Evolutionary conservation across 2,329 filamentous ascomycete species (phyloP).

Genomic region (Monosporascus sp.): DNA sequence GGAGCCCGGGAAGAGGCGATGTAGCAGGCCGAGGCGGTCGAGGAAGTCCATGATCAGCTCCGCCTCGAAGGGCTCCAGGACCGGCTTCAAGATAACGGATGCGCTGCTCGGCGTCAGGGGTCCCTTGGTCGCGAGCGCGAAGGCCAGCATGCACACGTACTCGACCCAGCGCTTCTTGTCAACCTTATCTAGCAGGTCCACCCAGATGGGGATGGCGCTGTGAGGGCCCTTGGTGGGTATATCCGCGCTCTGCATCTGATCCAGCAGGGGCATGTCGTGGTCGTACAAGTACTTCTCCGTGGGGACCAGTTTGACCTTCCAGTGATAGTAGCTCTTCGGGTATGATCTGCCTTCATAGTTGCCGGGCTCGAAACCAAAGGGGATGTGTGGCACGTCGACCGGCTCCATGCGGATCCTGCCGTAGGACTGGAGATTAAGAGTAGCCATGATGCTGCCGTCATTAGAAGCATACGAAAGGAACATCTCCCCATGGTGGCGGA

Average conservation of each 20-base stretch:
- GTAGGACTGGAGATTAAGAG: slow-evolving; percentile 59
- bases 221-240: slow-evolving; percentile 37
- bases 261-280: slow-evolving; percentile 40
- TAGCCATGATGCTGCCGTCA: slow-evolving; percentile 62
- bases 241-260: slow-evolving; percentile 28
- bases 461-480: slow-evolving; percentile 38
- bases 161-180: slow-evolving; percentile 60
- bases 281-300: slow-evolving; percentile 55
- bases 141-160: slow-evolving; percentile 56
- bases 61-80: slow-evolving; percentile 60
- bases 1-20: slow-evolving; percentile 31
- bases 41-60: slow-evolving; percentile 56
- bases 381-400: slow-evolving; percentile 53
- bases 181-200: slow-evolving; percentile 59
- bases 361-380: slow-evolving; percentile 65
- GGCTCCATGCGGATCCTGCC: slow-evolving; percentile 51
- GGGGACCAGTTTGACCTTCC: slow-evolving; percentile 55
- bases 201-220: slow-evolving; percentile 64
- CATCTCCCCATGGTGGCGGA: slow-evolving; percentile 29
- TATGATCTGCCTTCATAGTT: slow-evolving; percentile 68
- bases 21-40: slow-evolving; percentile 45
- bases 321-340: slow-evolving; percentile 60
- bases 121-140: slow-evolving; percentile 58
- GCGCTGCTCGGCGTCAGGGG: slow-evolving; percentile 50
- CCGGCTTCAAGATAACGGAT: slow-evolving; percentile 49